phyloP scores from a whole-genome alignment of 2,329 filamentous ascomycete genomes.

The Rutstroemia sydowiana region DNA sequence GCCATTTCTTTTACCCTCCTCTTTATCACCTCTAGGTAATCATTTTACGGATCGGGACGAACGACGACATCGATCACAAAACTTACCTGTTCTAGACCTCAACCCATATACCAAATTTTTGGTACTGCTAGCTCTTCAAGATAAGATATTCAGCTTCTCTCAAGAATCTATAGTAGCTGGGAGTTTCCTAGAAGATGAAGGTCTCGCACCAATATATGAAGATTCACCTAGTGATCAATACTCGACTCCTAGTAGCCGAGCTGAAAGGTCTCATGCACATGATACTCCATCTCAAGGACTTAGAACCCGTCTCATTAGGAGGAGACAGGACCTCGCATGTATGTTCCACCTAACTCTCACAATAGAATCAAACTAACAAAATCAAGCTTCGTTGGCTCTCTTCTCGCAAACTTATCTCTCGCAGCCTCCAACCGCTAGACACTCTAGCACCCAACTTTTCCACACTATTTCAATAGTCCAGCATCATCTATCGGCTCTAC shows the following conservation, averaged over 20 bases:
- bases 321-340: slow-evolving; percentile 6
- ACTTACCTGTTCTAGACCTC: slow-evolving; percentile 16
- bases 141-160: slow-evolving; percentile 17
- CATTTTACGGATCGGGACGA: not conserved
- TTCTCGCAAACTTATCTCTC: slow-evolving; percentile 14
- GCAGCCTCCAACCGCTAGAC: not conserved
- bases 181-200: slow-evolving; percentile 16
- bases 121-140: slow-evolving; percentile 19
- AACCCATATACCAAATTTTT: slow-evolving; percentile 23
- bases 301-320: not conserved
- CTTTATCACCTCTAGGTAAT: not conserved
- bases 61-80: not conserved
- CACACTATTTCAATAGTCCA: not conserved
- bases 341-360: not conserved
- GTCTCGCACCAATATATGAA: not conserved
- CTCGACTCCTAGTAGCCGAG: not conserved
- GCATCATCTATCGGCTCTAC: not conserved
- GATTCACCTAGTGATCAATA: not conserved
- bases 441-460: slow-evolving; percentile 9
- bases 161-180: slow-evolving; percentile 17
- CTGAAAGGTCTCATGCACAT: not conserved
- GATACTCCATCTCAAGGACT: not conserved
- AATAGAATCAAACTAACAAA: not conserved
- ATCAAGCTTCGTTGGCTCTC: not conserved
- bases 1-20: slow-evolving; percentile 17